Evolutionary conservation across 192 early-diverging fungal genomes (phyloP), one percentile per base, ranked within the genome.

Genomic region (Glomus cerebriforme): DNA sequence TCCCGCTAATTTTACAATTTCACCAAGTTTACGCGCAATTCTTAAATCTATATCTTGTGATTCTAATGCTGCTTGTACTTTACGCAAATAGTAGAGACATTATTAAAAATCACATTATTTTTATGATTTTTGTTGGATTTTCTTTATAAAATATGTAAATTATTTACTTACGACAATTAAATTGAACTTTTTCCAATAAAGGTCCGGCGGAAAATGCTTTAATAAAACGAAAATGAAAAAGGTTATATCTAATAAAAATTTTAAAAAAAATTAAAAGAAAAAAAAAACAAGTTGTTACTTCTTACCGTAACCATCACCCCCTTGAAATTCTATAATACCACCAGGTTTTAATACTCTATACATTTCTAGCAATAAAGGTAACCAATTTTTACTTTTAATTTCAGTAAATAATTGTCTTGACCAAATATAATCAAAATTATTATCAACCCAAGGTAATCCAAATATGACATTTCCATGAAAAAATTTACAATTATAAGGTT

Each of bases 241-340:
- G 2, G 24, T 19, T 6, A 60, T 26, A 19, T 24, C n/a, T 12
- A 59, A 7, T 60, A 60, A 19, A 60, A 60, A 24, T 22, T 3
- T 67, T 13, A 19, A 35, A 22, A 22, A 10, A 29, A 29, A 13
- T 35, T 34, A 37, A 15, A 29, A 34, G 12, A 67, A 34, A 67
- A 31, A 67, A 62, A 62, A 27, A 7, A 24, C 26, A 0, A 15
- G 15, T 24, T 62, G 1, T 45, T 27, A 45, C 43, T n/a, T 43
- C n/a, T 49, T 72, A 72, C 70, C 70, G 29, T 47, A 26, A 10
- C 43, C 70, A 54, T 72, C 70, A 54, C 24, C 12, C 19, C 39
- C 70, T 17, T 72, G 70, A 29, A 47, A 43, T 31, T 72, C 70
- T 24, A 72, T 72, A 22, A 72, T 72, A 17, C 70, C 70, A 12